Evolutionary conservation across 345 rosid species (phyloP).

Genomic region (Citrus sinensis): DNA sequence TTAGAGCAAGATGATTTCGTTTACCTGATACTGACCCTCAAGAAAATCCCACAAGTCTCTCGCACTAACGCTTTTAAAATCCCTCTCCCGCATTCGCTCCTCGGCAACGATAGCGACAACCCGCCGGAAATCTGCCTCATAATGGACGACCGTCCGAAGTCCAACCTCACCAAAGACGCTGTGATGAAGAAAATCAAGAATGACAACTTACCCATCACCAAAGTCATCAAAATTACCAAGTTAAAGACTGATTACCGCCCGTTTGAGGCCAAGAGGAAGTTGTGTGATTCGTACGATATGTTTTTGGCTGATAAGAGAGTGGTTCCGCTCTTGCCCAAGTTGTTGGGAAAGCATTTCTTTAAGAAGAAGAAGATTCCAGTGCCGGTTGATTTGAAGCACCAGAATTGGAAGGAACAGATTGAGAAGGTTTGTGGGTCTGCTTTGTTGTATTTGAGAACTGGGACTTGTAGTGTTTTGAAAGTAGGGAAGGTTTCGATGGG

Average conservation of each 20-base stretch:
- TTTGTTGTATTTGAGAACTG: slow-evolving; percentile 56
- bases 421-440: slow-evolving; percentile 58
- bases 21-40: slow-evolving; percentile 53
- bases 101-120: slow-evolving; percentile 28
- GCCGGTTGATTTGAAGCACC: slow-evolving; percentile 59
- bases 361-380: slow-evolving; percentile 65
- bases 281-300: slow-evolving; percentile 48
- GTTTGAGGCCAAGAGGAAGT: slow-evolving; percentile 49
- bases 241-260: slow-evolving; percentile 46
- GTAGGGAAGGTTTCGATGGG: slow-evolving; percentile 62
- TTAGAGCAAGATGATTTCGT: slow-evolving; percentile 66
- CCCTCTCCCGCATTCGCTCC: slow-evolving; percentile 47
- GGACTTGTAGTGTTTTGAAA: slow-evolving; percentile 69
- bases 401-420: slow-evolving; percentile 80
- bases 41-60: slow-evolving; percentile 59
- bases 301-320: slow-evolving; percentile 50
- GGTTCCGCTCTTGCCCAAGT: slow-evolving; percentile 62
- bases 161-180: slow-evolving; percentile 55
- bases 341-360: slow-evolving; percentile 73
- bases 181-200: slow-evolving; percentile 59
- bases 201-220: slow-evolving; percentile 58
- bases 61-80: slow-evolving; percentile 55
- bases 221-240: slow-evolving; percentile 65
- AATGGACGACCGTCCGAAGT: slow-evolving; percentile 68
- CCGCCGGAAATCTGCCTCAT: slow-evolving; percentile 62